A percentile compares a stretch with the other conserved stretches of the same genome.
Conservation (phyloP, 148 eudicot genomes). For the Camellia japonica region DNA sequence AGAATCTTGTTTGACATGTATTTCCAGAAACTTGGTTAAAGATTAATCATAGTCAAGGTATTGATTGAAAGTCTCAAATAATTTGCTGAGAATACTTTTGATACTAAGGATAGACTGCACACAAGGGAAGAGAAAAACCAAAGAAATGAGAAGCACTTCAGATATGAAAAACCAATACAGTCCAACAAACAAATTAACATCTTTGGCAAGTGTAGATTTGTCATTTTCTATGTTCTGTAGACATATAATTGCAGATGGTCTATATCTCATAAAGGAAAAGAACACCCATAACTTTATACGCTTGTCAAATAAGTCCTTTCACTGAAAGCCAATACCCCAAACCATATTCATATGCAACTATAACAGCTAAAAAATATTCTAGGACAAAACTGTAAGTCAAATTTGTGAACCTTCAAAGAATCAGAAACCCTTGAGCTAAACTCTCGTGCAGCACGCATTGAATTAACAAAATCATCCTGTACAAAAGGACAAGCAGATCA, state of each 20-base stretch:
- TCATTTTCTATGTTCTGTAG: background rate
- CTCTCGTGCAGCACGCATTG: conserved; percentile 63
- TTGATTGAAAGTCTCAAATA: background rate
- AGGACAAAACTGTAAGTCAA: background rate
- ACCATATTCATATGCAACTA: background rate
- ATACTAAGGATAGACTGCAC: background rate
- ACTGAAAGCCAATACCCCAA: background rate
- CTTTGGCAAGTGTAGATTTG: background rate
- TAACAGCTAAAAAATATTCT: conserved; percentile 9
- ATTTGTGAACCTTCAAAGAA: conserved; percentile 46
- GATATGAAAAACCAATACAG: conserved; percentile 1
- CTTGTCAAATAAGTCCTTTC: background rate
- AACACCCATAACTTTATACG: background rate
- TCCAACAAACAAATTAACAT: background rate
- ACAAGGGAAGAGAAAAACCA: background rate
- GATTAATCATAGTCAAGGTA: background rate
- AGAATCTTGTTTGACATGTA: conserved; percentile 1
- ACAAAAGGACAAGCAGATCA: conserved; percentile 16
- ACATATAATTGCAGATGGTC: background rate
- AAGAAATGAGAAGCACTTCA: background rate
- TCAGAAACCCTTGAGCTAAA: conserved; percentile 56
- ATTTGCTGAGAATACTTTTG: background rate
- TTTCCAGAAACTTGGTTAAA: background rate
- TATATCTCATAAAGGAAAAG: background rate
- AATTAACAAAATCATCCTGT: conserved; percentile 63